phyloP scores from a whole-genome alignment of 768 basidiomycete genomes.

The Lactifluus rugatus region DNA sequence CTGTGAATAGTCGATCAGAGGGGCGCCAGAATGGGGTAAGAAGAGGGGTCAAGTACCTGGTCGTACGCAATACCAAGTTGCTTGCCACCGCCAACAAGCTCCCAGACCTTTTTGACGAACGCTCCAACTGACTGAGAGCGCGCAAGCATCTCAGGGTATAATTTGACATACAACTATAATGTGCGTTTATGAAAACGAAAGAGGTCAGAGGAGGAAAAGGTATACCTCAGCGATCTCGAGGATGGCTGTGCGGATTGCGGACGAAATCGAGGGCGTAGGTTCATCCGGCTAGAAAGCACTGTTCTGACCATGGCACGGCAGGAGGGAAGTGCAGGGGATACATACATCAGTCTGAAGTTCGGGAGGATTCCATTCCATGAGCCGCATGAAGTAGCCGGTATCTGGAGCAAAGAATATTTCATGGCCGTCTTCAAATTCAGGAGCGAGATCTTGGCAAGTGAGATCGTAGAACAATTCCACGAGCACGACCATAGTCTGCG shows the following conservation, averaged over 20 bases:
- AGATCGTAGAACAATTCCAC: constrained; percentile 90
- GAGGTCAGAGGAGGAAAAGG: neutral
- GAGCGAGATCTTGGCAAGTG: constrained; percentile 90
- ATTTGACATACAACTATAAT: constrained; percentile 68
- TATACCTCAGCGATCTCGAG: constrained; percentile 84
- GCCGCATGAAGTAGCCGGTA: constrained; percentile 66
- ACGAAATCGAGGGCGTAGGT: constrained; percentile 71
- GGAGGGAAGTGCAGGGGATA: constrained; percentile 13
- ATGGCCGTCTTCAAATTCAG: constrained; percentile 84
- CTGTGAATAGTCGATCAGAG: constrained; percentile 27
- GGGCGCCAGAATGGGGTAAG: too few relatives aligned
- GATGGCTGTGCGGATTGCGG: constrained; percentile 80
- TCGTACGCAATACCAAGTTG: constrained; percentile 67
- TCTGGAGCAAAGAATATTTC: constrained; percentile 68
- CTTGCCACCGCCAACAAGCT: constrained; percentile 63
- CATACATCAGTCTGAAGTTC: constrained; percentile 63
- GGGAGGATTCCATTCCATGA: constrained; percentile 70
- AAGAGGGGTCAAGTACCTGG: constrained; percentile 33
- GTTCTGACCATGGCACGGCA: neutral
- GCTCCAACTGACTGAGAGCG: constrained; percentile 52
- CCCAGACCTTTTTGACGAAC: constrained; percentile 88
- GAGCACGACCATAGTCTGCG: constrained; percentile 68
- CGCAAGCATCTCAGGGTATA: constrained; percentile 70
- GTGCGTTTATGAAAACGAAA: neutral
- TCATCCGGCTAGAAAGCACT: constrained; percentile 56